Evolutionary conservation across 345 rosid species (phyloP).

Genomic region (Rubroshorea leprosula): DNA sequence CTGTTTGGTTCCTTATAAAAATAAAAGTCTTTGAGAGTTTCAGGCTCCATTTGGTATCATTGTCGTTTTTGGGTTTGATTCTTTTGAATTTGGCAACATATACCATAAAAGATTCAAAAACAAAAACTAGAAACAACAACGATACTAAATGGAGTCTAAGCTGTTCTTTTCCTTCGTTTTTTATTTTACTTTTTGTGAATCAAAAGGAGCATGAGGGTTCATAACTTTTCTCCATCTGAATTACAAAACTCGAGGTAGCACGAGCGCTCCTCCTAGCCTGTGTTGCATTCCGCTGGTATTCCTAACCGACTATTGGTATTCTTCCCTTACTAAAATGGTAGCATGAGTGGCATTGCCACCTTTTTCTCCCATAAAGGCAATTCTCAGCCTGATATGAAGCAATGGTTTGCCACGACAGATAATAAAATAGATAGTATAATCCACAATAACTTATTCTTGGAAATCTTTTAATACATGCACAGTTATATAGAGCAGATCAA

Average conservation of each 20-base stretch:
- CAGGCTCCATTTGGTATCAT: too few species aligned
- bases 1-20: neutral
- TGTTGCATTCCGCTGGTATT: neutral
- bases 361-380: neutral
- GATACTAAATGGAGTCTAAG: too few species aligned
- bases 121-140: too few species aligned
- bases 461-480: neutral
- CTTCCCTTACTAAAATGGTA: too few species aligned
- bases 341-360: neutral
- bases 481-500: neutral
- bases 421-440: too few species aligned
- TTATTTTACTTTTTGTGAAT: too few species aligned
- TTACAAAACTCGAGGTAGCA: neutral
- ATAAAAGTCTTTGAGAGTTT: too few species aligned
- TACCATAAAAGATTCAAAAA: too few species aligned
- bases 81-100: too few species aligned
- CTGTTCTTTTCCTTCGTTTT: neutral
- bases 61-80: too few species aligned
- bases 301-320: neutral
- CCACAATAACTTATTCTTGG: neutral
- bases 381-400: neutral
- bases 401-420: neutral
- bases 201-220: neutral
- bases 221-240: too few species aligned
- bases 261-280: neutral